phyloP scores from a whole-genome alignment of 108 stramenopile genomes.

The Parietichytrium sp. region DNA sequence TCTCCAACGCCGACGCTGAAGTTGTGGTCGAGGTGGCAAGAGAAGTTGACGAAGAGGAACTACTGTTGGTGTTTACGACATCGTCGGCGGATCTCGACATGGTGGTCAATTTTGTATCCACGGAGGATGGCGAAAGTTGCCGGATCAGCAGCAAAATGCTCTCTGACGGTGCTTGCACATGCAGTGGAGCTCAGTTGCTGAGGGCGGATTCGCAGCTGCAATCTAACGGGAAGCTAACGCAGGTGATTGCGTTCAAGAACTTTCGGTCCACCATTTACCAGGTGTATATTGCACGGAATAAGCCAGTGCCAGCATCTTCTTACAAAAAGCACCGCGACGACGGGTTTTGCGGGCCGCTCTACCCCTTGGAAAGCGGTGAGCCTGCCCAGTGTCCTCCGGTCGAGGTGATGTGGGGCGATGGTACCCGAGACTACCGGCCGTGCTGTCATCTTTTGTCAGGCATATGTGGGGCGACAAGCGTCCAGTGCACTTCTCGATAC shows the following conservation, averaged over 20 bases:
- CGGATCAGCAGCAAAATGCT: slow-evolving; percentile 25
- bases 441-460: slow-evolving; percentile 16
- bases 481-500: neutral
- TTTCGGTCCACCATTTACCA: neutral
- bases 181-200: slow-evolving; percentile 17
- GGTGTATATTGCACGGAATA: neutral
- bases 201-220: neutral
- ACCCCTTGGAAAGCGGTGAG: slow-evolving; percentile 1
- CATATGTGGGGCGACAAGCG: neutral
- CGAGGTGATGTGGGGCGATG: neutral
- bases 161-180: slow-evolving; percentile 30
- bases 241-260: neutral
- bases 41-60: neutral
- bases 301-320: neutral
- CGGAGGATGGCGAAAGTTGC: slow-evolving; percentile 16
- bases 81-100: neutral
- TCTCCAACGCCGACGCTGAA: neutral
- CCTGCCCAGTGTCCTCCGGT: slow-evolving; percentile 32
- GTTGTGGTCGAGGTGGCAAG: neutral
- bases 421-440: neutral
- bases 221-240: neutral
- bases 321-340: slow-evolving; percentile 39
- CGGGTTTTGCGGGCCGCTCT: neutral
- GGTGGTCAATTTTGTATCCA: neutral
- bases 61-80: neutral